phyloP scores from a whole-genome alignment of 2,329 filamentous ascomycete genomes.

The Microthyrium microscopicum region DNA sequence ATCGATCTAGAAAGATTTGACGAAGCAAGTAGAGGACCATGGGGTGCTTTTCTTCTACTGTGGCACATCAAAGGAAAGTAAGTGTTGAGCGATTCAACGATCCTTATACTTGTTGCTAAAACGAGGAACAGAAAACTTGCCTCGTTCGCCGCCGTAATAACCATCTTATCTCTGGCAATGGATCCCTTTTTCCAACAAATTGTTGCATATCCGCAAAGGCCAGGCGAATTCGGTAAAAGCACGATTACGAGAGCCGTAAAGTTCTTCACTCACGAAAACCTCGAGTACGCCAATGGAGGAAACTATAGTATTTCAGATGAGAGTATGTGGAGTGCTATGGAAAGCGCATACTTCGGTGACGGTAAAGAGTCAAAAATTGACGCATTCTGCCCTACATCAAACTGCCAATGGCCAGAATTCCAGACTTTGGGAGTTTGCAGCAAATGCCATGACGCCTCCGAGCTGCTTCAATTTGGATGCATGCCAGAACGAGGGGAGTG shows the following conservation, averaged over 20 bases:
- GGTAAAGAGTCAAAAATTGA: not conserved
- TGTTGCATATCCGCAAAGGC: constrained; percentile 13
- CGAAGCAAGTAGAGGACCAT: constrained; percentile 8
- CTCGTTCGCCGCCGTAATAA: constrained; percentile 14
- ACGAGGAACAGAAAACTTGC: constrained; percentile 13
- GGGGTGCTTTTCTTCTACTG: constrained; percentile 7
- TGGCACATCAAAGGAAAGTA: constrained; percentile 3
- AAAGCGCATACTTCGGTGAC: not conserved
- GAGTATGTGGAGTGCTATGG: constrained; percentile 1
- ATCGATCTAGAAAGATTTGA: constrained; percentile 22
- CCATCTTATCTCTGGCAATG: constrained; percentile 10
- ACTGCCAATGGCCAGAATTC: constrained; percentile 8
- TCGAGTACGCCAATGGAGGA: not conserved
- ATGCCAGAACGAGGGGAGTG: not conserved
- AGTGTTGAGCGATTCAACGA: not conserved
- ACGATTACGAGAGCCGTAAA: constrained; percentile 10
- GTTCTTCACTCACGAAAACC: not conserved
- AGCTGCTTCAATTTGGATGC: constrained; percentile 2
- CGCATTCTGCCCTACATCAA: constrained; percentile 5
- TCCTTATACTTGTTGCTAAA: constrained; percentile 1
- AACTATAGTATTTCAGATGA: constrained; percentile 2
- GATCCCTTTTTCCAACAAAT: constrained; percentile 21
- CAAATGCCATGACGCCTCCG: constrained; percentile 5
- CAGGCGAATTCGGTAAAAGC: constrained; percentile 9
- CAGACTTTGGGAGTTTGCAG: constrained; percentile 8